A percentile compares a stretch with the other conserved stretches of the same genome.
phyloP scores from a whole-genome alignment of 192 early-diverging fungal species.

The Phlyctochytrium planicorne region DNA sequence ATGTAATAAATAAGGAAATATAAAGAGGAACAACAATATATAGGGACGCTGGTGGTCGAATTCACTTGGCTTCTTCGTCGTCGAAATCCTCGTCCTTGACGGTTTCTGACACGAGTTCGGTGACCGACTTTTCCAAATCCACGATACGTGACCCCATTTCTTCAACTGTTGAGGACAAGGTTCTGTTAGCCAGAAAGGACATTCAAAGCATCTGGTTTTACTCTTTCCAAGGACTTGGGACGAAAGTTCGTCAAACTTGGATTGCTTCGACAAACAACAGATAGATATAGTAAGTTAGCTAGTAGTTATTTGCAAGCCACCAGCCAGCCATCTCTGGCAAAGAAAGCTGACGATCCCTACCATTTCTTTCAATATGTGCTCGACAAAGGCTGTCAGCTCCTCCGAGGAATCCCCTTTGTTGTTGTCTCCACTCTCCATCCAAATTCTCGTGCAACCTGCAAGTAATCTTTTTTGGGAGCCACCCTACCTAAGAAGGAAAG shows the following conservation, averaged over 20 bases:
- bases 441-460: too few species aligned
- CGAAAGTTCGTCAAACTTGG: conserved; percentile 33
- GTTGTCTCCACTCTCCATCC: too few species aligned
- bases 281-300: not conserved
- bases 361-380: conserved; percentile 25
- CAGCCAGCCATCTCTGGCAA: not conserved
- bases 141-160: conserved; percentile 33
- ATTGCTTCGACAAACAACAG: conserved; percentile 17
- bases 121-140: conserved; percentile 30
- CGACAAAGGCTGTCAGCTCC: conserved; percentile 26
- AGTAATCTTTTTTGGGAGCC: too few species aligned
- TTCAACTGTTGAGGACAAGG: conserved; percentile 25
- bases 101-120: conserved; percentile 25
- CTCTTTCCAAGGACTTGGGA: conserved; percentile 34
- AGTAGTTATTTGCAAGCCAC: not conserved
- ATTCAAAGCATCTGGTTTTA: conserved; percentile 4
- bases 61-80: too few species aligned
- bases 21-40: too few species aligned
- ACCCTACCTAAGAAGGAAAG: too few species aligned
- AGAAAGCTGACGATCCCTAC: conserved; percentile 10
- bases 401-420: too few species aligned
- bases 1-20: too few species aligned
- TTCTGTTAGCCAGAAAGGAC: not conserved
- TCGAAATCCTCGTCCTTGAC: not conserved
- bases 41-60: too few species aligned